Percentiles rank a stretch among this genome's conserved stretches.
Conservation (phyloP, 2,329 filamentous ascomycete genomes). For the Pezizomycotina sp. region DNA sequence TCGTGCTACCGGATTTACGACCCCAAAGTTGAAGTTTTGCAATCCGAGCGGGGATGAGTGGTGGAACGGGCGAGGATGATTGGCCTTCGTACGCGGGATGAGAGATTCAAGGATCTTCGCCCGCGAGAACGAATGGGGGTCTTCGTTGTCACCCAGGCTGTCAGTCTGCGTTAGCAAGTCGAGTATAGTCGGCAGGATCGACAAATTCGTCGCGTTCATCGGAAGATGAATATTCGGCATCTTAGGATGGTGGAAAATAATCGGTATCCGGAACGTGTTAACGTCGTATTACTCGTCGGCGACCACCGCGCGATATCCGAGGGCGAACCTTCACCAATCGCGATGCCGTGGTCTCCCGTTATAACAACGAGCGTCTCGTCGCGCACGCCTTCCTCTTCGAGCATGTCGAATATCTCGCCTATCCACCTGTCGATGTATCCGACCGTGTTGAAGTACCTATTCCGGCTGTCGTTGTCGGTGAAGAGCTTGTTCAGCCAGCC, state of each 20-base stretch:
- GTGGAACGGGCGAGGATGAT: no score
- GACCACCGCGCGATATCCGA: conserved; percentile 28
- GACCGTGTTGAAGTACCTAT: conserved; percentile 27
- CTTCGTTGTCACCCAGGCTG: no score
- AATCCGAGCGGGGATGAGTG: no score
- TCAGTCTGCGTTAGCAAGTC: no score
- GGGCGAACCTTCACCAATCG: conserved; percentile 25
- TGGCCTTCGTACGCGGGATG: no score
- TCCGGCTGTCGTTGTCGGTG: conserved; percentile 23
- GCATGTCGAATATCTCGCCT: conserved; percentile 25
- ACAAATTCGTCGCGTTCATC: no score
- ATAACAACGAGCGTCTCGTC: conserved; percentile 28
- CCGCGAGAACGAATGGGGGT: no score
- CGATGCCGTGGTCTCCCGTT: conserved; percentile 28
- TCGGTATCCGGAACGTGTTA: conserved; percentile 28
- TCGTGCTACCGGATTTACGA: no score
- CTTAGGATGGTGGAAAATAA: conserved; percentile 27
- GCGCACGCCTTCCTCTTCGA: conserved; percentile 27
- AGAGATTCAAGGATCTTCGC: no score
- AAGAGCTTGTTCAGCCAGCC: conserved; percentile 1
- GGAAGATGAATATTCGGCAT: no score
- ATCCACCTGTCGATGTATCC: conserved; percentile 27
- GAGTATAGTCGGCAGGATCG: no score
- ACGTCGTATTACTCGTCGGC: conserved; percentile 28
- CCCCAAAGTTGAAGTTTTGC: no score